Base-by-base conservation (phyloP, 2,329 filamentous ascomycete genomes). In the Parafenestella ontariensis region DNA sequence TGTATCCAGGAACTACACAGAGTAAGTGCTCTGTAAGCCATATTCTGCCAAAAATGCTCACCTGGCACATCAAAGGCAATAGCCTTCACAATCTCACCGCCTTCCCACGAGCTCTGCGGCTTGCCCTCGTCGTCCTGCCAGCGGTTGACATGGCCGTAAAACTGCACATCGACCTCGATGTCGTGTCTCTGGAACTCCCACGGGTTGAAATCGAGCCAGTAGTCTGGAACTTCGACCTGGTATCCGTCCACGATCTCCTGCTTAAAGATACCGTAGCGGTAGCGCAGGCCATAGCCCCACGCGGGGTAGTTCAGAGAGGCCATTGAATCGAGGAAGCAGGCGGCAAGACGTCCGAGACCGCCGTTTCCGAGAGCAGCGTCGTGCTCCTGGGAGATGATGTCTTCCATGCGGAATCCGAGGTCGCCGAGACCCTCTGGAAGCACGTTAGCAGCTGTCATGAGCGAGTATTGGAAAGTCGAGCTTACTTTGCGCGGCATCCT, bases 151-250 rank as follows among this genome's bases (percentile, higher is more conserved):
- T 87, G 80, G 28, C 95, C 95, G 68, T 94, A 97, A 81, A 99
- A 99, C 83, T 98, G 93, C 56, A 99, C 92, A 77, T 98, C 91
- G 21, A 99, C 93, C 1, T 90, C 93, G 58, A 99, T 90, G 73
- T 99, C 95, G 76, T 97, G 92, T 64, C 95, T 86, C 37, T 93
- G 92, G 71, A 98, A 99, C 75, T 99, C 95, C 95, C 95, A 99
- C 0, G 95, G 95, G 78, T 99, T 99, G 78, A 98, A 97, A 75
- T 98, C 95, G 49, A 99, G 86, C 95, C 95, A 99, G 79, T 99
- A 98, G 76, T 99, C 95, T 18, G 95, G 95, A 54, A 98, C 90
- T 74, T 99, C 95, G 61, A 99, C 92, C 78, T 99, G 95, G 76
- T 97, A 99, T 53, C 95, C 95, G 71, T 98, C 90, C 56, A 97